These are phyloP conservation scores for Penicillium malachiteum DNA, from an alignment of 495 filamentous ascomycete species.

Conservation along the genomic window DNA sequence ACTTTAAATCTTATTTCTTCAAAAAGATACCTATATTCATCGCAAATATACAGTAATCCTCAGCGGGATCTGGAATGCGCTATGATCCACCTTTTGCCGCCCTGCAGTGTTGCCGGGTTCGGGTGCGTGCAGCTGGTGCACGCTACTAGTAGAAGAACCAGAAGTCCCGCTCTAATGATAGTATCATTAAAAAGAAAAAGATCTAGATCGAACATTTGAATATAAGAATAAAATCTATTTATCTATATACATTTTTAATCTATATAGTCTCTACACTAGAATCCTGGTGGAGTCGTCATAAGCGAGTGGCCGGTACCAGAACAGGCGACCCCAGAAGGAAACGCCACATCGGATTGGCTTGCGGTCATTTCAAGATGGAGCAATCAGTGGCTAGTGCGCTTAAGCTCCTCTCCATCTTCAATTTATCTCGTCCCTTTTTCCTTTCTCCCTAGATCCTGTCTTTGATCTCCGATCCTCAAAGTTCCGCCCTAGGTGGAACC, in stretches of 20 bases:
- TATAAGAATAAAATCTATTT: slow-evolving; percentile 1
- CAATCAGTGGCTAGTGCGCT: slow-evolving; percentile 20
- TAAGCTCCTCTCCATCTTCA: slow-evolving; percentile 12
- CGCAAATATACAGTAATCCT: too few species aligned
- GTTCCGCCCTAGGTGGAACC: neutral
- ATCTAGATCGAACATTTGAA: neutral
- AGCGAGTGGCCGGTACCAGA: slow-evolving; percentile 9
- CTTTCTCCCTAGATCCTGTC: slow-evolving; percentile 12
- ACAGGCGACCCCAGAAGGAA: slow-evolving; percentile 4
- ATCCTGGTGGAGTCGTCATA: neutral
- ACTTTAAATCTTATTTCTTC: too few species aligned
- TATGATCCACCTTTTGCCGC: slow-evolving; percentile 12
- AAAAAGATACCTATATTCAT: too few species aligned
- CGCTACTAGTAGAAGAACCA: neutral
- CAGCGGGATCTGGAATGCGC: slow-evolving; percentile 8
- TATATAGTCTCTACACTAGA: too few species aligned
- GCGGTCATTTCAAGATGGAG: slow-evolving; percentile 2
- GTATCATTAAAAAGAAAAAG: too few species aligned
- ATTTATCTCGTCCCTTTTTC: slow-evolving; percentile 6
- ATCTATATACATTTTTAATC: too few species aligned
- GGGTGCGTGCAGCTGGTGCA: slow-evolving; percentile 8
- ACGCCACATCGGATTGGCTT: slow-evolving; percentile 7
- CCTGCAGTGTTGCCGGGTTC: slow-evolving; percentile 13
- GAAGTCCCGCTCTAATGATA: too few species aligned
- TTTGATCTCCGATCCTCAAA: neutral